A percentile compares a stretch with the other conserved stretches of the same genome.
phyloP scores from a whole-genome alignment of 768 basidiomycete genomes.

The Lentinula lateritia region DNA sequence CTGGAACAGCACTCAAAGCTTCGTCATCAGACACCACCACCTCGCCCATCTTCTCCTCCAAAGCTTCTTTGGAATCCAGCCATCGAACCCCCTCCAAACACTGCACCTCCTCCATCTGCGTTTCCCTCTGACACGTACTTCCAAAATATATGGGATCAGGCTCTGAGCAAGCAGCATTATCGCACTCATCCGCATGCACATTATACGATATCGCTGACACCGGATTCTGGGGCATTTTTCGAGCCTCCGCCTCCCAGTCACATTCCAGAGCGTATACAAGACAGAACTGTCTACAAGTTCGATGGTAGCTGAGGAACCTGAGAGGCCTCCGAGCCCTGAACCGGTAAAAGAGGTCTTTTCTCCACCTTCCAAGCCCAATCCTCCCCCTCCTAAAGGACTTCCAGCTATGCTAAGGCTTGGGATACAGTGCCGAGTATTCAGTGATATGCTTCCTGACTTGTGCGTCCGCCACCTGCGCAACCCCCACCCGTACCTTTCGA shows the following conservation, averaged over 20 bases:
- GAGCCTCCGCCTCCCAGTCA: conserved; percentile 51
- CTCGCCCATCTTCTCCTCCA: conserved; percentile 53
- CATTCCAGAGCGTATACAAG: conserved; percentile 69
- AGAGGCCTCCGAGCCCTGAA: conserved; percentile 21
- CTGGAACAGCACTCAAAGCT: conserved; percentile 17
- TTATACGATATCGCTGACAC: conserved; percentile 24
- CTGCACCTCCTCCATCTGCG: conserved; percentile 44
- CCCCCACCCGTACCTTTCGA: no score
- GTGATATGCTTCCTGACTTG: no score
- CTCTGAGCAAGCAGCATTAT: conserved; percentile 35
- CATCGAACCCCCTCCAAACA: conserved; percentile 71
- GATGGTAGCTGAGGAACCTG: conserved; percentile 27
- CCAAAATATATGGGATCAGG: conserved; percentile 81
- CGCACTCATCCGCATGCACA: conserved; percentile 23
- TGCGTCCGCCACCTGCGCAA: no score
- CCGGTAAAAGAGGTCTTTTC: conserved; percentile 19
- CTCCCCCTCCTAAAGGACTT: conserved; percentile 41
- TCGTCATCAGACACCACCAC: conserved; percentile 20
- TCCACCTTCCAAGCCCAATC: conserved; percentile 11
- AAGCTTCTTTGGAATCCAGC: conserved; percentile 79
- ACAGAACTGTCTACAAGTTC: conserved; percentile 40
- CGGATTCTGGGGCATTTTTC: conserved; percentile 50
- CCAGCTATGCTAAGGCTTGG: conserved; percentile 77
- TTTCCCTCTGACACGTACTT: conserved; percentile 78
- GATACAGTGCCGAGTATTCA: no score